Conservation (phyloP, 768 basidiomycete species). For the Podaxis carcinomalis region DNA sequence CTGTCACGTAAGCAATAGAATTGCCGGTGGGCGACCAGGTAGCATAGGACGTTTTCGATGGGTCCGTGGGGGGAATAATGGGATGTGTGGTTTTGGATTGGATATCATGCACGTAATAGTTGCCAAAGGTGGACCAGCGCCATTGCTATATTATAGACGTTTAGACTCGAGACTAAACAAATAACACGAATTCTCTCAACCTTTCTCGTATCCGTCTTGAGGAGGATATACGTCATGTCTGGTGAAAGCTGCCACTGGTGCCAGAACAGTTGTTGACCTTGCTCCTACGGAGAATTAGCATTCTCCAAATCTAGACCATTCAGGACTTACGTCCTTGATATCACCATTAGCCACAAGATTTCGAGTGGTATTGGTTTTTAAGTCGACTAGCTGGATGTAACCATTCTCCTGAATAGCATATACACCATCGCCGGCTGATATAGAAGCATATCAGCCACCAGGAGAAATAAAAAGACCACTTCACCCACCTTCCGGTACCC, state of each 20-base stretch:
- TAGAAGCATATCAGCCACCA: background rate
- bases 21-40: slow-evolving; percentile 85
- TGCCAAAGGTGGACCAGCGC: slow-evolving; percentile 87
- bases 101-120: slow-evolving; percentile 90
- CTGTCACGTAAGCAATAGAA: slow-evolving; percentile 80
- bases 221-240: slow-evolving; percentile 85
- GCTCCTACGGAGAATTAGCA: slow-evolving; percentile 36
- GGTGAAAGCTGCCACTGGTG: slow-evolving; percentile 78
- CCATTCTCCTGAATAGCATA: slow-evolving; percentile 63
- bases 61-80: slow-evolving; percentile 61
- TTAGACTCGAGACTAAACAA: background rate
- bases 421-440: slow-evolving; percentile 88
- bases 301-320: background rate
- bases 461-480: background rate
- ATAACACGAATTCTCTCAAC: slow-evolving; percentile 28
- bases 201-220: slow-evolving; percentile 74
- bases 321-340: slow-evolving; percentile 55
- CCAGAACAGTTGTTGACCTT: slow-evolving; percentile 48
- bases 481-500: slow-evolving; percentile 87
- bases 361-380: slow-evolving; percentile 68
- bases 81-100: slow-evolving; percentile 64
- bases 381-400: slow-evolving; percentile 74
- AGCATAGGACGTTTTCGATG: slow-evolving; percentile 74
- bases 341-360: slow-evolving; percentile 54
- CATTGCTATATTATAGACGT: slow-evolving; percentile 61